These are phyloP conservation scores for Raffaelea deltoideospora DNA, from an alignment of 2,329 filamentous ascomycete species.

Conservation along the genomic window DNA sequence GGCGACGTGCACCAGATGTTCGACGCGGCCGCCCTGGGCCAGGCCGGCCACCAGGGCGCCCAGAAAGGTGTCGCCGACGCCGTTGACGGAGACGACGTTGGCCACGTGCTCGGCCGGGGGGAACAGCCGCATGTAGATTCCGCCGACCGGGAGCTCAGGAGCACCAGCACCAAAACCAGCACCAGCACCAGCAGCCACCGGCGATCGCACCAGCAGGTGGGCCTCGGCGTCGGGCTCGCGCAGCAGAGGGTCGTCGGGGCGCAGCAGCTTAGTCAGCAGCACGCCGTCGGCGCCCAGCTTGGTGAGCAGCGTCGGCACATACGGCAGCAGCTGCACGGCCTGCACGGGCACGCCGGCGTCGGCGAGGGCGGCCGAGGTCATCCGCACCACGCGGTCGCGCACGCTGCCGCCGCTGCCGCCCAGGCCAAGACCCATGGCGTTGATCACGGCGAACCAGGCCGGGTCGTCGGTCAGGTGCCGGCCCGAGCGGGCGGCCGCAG, in stretches of 20 bases:
- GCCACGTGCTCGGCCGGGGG: slow-evolving; percentile 43
- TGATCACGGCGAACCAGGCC: slow-evolving; percentile 67
- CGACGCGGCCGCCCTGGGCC: slow-evolving; percentile 38
- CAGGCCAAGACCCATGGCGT: slow-evolving; percentile 58
- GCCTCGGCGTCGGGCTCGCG: slow-evolving; percentile 43
- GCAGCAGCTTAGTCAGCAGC: slow-evolving; percentile 57
- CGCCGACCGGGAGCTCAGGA: too few species aligned
- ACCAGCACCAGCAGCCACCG: too few species aligned
- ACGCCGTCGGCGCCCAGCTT: slow-evolving; percentile 69
- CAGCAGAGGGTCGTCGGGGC: slow-evolving; percentile 51
- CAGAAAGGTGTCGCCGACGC: slow-evolving; percentile 84
- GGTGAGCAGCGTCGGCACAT: slow-evolving; percentile 69
- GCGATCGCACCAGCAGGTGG: slow-evolving; percentile 52
- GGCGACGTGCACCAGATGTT: slow-evolving; percentile 59
- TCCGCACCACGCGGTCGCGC: slow-evolving; percentile 51
- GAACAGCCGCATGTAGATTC: slow-evolving; percentile 68
- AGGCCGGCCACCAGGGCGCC: slow-evolving; percentile 73
- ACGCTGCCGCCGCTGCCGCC: slow-evolving; percentile 50
- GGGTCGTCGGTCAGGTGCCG: slow-evolving; percentile 43
- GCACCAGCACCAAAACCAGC: too few species aligned
- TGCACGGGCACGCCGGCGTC: slow-evolving; percentile 74
- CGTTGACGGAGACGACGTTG: slow-evolving; percentile 80
- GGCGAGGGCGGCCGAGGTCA: slow-evolving; percentile 54
- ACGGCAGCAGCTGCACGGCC: slow-evolving; percentile 71
- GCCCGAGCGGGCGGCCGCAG: slow-evolving; percentile 47